Conservation (phyloP, 192 early-diverging fungal genomes). For the Coemansia sp. region DNA sequence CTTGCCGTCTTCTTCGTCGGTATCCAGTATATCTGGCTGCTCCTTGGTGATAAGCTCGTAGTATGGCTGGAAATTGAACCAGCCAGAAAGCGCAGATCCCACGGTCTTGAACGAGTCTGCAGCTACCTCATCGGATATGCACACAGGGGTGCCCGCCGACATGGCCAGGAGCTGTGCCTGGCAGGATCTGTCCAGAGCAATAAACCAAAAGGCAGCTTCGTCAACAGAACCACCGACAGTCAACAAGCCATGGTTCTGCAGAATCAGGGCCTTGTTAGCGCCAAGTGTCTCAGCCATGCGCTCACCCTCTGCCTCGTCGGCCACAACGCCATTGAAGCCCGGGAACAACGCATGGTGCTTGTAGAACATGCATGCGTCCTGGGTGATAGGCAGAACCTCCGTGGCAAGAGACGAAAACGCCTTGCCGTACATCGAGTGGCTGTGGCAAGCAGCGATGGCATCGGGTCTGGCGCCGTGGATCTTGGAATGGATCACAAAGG, state of each 20-base stretch:
- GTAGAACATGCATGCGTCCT: conserved; percentile 66
- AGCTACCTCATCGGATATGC: conserved; percentile 38
- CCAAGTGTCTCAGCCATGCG: conserved; percentile 56
- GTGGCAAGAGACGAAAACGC: conserved; percentile 58
- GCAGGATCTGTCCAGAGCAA: conserved; percentile 60
- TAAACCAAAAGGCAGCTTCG: conserved; percentile 62
- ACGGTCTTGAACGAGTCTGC: conserved; percentile 34
- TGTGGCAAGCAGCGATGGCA: conserved; percentile 59
- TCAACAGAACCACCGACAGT: conserved; percentile 59
- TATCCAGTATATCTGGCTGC: conserved; percentile 42
- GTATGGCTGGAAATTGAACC: conserved; percentile 56
- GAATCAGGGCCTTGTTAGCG: conserved; percentile 56
- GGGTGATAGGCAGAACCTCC: conserved; percentile 57
- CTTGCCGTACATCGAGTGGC: conserved; percentile 64
- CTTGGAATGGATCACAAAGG: conserved; percentile 64
- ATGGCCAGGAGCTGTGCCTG: conserved; percentile 61
- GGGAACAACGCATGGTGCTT: conserved; percentile 57
- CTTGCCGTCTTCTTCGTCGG: conserved; percentile 39
- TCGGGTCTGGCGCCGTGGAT: conserved; percentile 58
- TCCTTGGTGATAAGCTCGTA: conserved; percentile 43
- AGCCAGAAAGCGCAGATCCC: conserved; percentile 37
- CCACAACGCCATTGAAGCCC: conserved; percentile 61
- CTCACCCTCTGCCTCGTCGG: conserved; percentile 60
- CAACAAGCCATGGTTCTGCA: conserved; percentile 65
- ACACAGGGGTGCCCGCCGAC: conserved; percentile 38